phyloP scores from a whole-genome alignment of 2,329 filamentous ascomycete species.

The Fusarium liriodendri region DNA sequence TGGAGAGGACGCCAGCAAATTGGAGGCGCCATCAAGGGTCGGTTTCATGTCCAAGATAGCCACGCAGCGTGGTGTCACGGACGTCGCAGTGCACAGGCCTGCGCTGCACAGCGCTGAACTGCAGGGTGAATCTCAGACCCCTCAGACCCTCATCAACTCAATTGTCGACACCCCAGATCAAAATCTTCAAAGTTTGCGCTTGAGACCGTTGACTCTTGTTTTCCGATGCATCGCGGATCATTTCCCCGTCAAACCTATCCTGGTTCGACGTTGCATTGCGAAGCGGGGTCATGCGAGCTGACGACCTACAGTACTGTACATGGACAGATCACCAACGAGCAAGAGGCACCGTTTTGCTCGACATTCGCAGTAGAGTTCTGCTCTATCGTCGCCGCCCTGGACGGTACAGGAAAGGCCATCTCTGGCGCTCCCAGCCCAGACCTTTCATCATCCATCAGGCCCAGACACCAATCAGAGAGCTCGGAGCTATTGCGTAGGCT shows the following conservation, averaged over 20 bases:
- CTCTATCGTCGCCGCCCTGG: background rate
- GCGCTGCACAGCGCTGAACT: background rate
- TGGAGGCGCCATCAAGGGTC: conserved; percentile 5
- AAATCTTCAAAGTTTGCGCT: conserved; percentile 7
- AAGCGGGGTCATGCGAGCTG: conserved; percentile 32
- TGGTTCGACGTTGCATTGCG: conserved; percentile 30
- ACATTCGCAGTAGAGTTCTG: background rate
- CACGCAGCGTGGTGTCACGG: conserved; percentile 27
- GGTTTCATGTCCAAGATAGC: conserved; percentile 19
- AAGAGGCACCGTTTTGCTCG: conserved; percentile 11
- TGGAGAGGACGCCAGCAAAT: conserved; percentile 3
- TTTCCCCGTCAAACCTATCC: conserved; percentile 25
- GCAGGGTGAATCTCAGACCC: background rate
- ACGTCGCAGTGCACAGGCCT: conserved; percentile 1
- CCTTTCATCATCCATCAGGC: conserved; percentile 1
- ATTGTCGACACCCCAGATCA: background rate
- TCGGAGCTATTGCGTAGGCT: background rate
- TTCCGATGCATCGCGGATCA: conserved; percentile 35
- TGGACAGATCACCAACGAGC: conserved; percentile 16
- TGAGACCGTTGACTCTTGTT: conserved; percentile 13
- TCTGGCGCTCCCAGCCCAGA: conserved; percentile 12
- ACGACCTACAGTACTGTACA: background rate
- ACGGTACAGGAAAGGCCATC: background rate
- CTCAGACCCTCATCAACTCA: background rate
- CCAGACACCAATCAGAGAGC: conserved; percentile 7